These are phyloP conservation scores for Xylaria sp. DNA, from an alignment of 2,329 filamentous ascomycete genomes.

Conservation along the genomic window DNA sequence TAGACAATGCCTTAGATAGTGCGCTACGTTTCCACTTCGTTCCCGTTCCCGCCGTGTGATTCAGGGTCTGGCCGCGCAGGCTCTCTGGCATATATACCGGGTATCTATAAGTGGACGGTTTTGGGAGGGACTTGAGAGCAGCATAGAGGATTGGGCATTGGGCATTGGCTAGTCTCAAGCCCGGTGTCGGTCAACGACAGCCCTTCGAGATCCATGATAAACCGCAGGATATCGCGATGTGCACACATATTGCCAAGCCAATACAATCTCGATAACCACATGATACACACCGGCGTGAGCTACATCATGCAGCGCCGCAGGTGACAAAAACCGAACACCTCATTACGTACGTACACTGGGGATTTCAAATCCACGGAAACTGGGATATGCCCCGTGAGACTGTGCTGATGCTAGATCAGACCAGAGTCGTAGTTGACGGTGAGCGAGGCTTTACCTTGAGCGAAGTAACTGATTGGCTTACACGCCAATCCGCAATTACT, in stretches of 20 bases:
- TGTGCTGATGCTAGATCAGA: conserved; percentile 4
- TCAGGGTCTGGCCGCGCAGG: conserved; percentile 22
- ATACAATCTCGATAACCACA: neutral
- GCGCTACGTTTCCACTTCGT: conserved; percentile 9
- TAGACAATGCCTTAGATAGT: neutral
- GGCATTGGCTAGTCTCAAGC: conserved; percentile 1
- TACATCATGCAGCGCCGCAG: conserved; percentile 10
- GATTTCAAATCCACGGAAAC: conserved; percentile 18
- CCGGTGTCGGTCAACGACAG: neutral
- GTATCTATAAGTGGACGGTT: neutral
- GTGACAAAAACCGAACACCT: conserved; percentile 18
- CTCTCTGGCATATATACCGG: neutral
- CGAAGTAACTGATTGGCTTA: conserved; percentile 27
- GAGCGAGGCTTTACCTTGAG: neutral
- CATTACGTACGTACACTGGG: conserved; percentile 5
- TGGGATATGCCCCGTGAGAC: conserved; percentile 2
- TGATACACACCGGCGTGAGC: conserved; percentile 4
- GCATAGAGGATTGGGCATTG: neutral
- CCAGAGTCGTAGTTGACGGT: conserved; percentile 8
- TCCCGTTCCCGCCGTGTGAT: conserved; percentile 19
- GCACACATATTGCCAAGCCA: neutral
- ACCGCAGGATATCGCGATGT: neutral
- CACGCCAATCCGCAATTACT: neutral
- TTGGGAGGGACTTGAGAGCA: conserved; percentile 1
- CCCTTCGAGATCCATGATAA: neutral